Percentiles rank a stretch among this genome's conserved stretches.
Evolutionary conservation across 495 filamentous ascomycete species (phyloP).

Genomic region (Astrocystis sublimbata): DNA sequence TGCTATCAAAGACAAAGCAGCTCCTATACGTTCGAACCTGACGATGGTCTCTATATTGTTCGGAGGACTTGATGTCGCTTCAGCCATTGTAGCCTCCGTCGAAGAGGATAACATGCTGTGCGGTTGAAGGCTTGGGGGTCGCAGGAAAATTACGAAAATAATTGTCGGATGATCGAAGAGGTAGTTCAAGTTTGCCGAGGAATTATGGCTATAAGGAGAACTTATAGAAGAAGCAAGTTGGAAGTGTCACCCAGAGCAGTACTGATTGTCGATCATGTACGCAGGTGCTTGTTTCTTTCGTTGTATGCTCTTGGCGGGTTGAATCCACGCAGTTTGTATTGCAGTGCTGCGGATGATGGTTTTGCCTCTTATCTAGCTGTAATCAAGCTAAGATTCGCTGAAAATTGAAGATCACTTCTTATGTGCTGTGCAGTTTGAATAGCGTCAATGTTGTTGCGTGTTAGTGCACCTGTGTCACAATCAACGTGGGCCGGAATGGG

Average conservation of each 20-base stretch:
- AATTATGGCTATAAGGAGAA: background rate
- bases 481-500: background rate
- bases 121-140: background rate
- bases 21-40: conserved; percentile 48
- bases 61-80: background rate
- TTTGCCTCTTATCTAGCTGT: background rate
- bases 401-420: background rate
- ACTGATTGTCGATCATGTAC: background rate
- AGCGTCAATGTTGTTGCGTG: background rate
- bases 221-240: background rate
- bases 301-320: background rate
- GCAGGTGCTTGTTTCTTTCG: background rate
- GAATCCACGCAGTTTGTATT: background rate
- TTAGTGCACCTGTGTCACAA: background rate
- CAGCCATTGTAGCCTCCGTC: background rate
- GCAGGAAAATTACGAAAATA: background rate
- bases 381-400: background rate
- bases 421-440: background rate
- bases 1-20: conserved; percentile 64
- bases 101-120: conserved; percentile 1
- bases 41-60: conserved; percentile 36
- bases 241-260: background rate
- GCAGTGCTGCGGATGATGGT: background rate
- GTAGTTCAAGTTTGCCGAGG: background rate
- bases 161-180: background rate